Conservation (phyloP, 805 yeast genomes). For the Myxozyma melibiosi region DNA sequence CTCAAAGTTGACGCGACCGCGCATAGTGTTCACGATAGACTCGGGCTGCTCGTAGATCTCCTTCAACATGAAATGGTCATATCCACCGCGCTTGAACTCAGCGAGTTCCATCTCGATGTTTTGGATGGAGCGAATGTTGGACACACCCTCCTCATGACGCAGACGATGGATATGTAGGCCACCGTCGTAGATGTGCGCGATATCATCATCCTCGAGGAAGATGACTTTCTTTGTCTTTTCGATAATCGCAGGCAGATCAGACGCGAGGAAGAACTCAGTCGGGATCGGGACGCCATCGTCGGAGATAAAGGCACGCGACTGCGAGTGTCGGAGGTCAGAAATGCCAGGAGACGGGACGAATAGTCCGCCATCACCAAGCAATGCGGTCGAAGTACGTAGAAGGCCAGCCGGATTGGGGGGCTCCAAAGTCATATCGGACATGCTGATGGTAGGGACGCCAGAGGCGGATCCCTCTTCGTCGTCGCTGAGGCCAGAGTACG, state of each 20-base stretch:
- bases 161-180: constrained; percentile 98
- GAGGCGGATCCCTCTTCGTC: constrained; percentile 45
- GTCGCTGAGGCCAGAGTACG: constrained; percentile 23
- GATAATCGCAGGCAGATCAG: constrained; percentile 97
- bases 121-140: constrained; percentile 92
- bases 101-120: constrained; percentile 96
- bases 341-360: constrained; percentile 4
- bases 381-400: not conserved
- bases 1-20: constrained; percentile 96
- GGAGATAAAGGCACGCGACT: constrained; percentile 93
- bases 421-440: not conserved
- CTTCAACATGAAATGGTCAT: constrained; percentile 96
- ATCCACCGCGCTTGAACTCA: constrained; percentile 97
- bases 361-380: not conserved
- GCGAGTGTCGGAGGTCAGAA: constrained; percentile 75
- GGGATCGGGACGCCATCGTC: constrained; percentile 94
- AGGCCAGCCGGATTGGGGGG: not conserved
- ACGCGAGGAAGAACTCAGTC: constrained; percentile 91
- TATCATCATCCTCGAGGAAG: constrained; percentile 96
- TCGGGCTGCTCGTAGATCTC: constrained; percentile 99
- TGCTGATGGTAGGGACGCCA: not conserved
- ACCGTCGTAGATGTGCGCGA: constrained; percentile 97
- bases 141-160: constrained; percentile 67
- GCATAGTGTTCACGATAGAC: constrained; percentile 96
- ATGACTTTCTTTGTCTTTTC: constrained; percentile 97